Conservation (phyloP, 2,329 filamentous ascomycete species). For the Arachnomyces sp. region DNA sequence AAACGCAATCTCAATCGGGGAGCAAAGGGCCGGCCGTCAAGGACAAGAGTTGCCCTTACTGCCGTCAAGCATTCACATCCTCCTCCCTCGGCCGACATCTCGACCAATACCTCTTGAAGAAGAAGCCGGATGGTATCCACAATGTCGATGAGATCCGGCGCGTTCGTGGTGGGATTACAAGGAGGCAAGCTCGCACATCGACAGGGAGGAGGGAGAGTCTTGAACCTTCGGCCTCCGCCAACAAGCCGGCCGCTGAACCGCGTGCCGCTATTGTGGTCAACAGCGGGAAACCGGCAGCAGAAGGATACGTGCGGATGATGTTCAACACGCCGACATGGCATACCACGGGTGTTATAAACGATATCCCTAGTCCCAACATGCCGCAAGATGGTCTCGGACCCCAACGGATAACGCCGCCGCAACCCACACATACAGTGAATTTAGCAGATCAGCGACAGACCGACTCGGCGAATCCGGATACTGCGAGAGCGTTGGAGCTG, state of each 20-base stretch:
- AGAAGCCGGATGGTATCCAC: slow-evolving; percentile 89
- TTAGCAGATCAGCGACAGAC: slow-evolving; percentile 49
- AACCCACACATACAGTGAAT: slow-evolving; percentile 23
- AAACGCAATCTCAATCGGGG: slow-evolving; percentile 8
- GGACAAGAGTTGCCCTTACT: slow-evolving; percentile 84
- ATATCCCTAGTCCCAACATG: slow-evolving; percentile 52
- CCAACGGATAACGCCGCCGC: slow-evolving; percentile 25
- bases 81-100: slow-evolving; percentile 89
- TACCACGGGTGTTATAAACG: slow-evolving; percentile 69
- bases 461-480: slow-evolving; percentile 66
- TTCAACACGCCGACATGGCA: slow-evolving; percentile 66
- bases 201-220: slow-evolving; percentile 54
- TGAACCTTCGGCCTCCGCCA: slow-evolving; percentile 48
- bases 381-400: slow-evolving; percentile 28
- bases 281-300: slow-evolving; percentile 25
- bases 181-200: slow-evolving; percentile 68
- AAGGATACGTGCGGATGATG: slow-evolving; percentile 37
- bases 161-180: slow-evolving; percentile 75
- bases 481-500: slow-evolving; percentile 73
- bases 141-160: slow-evolving; percentile 82
- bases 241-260: slow-evolving; percentile 25
- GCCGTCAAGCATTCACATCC: slow-evolving; percentile 82
- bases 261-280: slow-evolving; percentile 27
- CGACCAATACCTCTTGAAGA: slow-evolving; percentile 87
- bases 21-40: slow-evolving; percentile 53